Evolutionary conservation across 495 filamentous ascomycete species (phyloP).

Genomic region (Neurospora africana): DNA sequence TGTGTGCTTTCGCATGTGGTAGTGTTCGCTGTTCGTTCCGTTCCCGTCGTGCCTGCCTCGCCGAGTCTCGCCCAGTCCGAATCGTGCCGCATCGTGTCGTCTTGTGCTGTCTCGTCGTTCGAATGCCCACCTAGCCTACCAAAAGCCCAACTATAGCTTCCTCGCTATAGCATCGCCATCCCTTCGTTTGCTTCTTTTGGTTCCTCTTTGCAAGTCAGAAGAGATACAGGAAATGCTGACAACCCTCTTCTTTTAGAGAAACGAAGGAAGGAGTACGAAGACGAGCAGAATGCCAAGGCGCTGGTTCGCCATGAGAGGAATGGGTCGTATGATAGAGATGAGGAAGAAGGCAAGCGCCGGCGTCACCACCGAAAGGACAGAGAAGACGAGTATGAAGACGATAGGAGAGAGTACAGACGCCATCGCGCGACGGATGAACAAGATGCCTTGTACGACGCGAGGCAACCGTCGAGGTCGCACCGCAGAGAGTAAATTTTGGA

Average conservation of each 20-base stretch:
- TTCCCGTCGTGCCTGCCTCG: constrained; percentile 1
- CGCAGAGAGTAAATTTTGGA: neutral
- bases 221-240: constrained; percentile 11
- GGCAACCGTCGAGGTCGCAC: neutral
- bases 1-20: constrained; percentile 2
- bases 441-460: neutral
- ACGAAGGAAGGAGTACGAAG: constrained; percentile 27
- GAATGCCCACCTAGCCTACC: neutral
- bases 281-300: constrained; percentile 13
- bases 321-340: constrained; percentile 6
- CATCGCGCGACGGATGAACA: neutral
- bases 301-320: constrained; percentile 10
- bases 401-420: neutral
- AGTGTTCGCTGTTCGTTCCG: neutral
- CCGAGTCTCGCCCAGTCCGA: neutral
- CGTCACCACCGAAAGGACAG: constrained; percentile 13
- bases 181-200: neutral
- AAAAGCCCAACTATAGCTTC: neutral
- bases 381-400: constrained; percentile 7
- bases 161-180: neutral
- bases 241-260: constrained; percentile 17
- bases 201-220: neutral
- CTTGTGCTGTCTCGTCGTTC: neutral
- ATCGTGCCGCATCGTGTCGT: neutral
- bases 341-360: constrained; percentile 4